Evolutionary conservation across 495 filamentous ascomycete species (phyloP).

Genomic region (Glarea lozoyensis): DNA sequence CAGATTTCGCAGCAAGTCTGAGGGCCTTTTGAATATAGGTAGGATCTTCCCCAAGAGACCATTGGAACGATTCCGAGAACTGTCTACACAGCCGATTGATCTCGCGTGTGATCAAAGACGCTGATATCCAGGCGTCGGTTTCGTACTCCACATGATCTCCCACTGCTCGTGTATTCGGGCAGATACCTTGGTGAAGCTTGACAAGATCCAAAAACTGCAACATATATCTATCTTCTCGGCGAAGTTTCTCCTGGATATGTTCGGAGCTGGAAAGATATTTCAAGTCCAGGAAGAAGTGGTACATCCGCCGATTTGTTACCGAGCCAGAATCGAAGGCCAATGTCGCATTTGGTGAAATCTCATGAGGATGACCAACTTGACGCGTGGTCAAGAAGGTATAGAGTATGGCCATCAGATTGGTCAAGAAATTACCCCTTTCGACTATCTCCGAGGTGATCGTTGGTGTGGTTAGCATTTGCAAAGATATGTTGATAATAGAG

Average conservation of each 20-base stretch:
- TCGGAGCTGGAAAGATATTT: constrained; percentile 81
- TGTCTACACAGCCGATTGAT: constrained; percentile 87
- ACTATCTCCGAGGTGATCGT: constrained; percentile 94
- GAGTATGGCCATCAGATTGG: constrained; percentile 87
- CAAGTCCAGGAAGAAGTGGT: constrained; percentile 92
- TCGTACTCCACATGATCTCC: constrained; percentile 98
- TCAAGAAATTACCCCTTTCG: constrained; percentile 90
- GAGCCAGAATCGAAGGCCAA: constrained; percentile 88
- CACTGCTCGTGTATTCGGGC: constrained; percentile 83
- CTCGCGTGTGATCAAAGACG: constrained; percentile 86
- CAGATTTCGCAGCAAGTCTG: constrained; percentile 61
- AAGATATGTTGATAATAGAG: constrained; percentile 92
- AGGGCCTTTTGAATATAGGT: constrained; percentile 64
- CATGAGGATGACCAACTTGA: constrained; percentile 86
- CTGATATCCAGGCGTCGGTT: constrained; percentile 95
- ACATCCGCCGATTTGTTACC: constrained; percentile 87
- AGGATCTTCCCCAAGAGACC: constrained; percentile 49
- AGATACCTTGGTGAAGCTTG: constrained; percentile 92
- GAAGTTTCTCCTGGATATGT: constrained; percentile 73
- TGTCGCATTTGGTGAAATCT: constrained; percentile 73
- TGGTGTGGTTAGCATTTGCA: constrained; percentile 94
- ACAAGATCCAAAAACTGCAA: constrained; percentile 93
- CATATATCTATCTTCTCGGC: constrained; percentile 76
- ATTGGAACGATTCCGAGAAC: constrained; percentile 76
- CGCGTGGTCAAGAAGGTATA: constrained; percentile 96